These are phyloP conservation scores for Curvularia spicifera DNA, from an alignment of 2,329 filamentous ascomycete species.

Conservation along the genomic window DNA sequence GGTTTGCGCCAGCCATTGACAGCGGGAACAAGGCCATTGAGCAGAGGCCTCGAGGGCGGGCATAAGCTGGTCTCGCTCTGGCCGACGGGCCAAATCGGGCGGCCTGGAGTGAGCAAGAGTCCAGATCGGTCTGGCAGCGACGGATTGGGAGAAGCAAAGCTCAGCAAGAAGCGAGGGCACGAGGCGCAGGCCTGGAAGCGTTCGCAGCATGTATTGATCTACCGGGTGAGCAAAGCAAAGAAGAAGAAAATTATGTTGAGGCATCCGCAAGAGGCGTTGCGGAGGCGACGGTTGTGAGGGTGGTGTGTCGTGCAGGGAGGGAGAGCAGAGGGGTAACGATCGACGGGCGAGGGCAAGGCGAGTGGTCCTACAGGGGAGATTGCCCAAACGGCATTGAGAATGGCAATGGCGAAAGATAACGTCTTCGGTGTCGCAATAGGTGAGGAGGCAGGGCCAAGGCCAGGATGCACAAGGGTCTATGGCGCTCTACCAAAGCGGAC, in stretches of 20 bases:
- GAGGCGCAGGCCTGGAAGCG: conserved; percentile 12
- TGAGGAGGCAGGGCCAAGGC: conserved; percentile 8
- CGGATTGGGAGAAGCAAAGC: conserved; percentile 29
- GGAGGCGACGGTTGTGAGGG: conserved; percentile 28
- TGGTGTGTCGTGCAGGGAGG: conserved; percentile 13
- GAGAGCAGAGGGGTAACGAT: conserved; percentile 17
- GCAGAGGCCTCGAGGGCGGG: conserved; percentile 35
- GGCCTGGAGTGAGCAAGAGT: conserved; percentile 19
- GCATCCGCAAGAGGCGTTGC: conserved; percentile 16
- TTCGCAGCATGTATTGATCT: conserved; percentile 22
- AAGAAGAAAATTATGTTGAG: conserved; percentile 32
- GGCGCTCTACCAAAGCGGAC: no score
- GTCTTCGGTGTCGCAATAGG: conserved; percentile 22
- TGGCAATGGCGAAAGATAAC: conserved; percentile 26
- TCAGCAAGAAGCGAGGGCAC: conserved; percentile 32
- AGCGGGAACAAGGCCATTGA: conserved; percentile 20
- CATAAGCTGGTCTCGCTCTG: conserved; percentile 36
- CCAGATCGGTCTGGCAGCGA: conserved; percentile 30
- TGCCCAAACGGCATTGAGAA: conserved; percentile 17
- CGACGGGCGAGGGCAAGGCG: conserved; percentile 24
- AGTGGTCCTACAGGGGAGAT: conserved; percentile 10
- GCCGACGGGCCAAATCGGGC: conserved; percentile 21
- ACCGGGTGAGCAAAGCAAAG: conserved; percentile 17
- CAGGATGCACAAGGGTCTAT: not conserved
- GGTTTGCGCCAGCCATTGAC: conserved; percentile 29